Percentiles rank a stretch among this genome's conserved stretches.
These are phyloP conservation scores for Aquilaria malaccensis DNA, from an alignment of 345 rosid species.

Conservation along the genomic window DNA sequence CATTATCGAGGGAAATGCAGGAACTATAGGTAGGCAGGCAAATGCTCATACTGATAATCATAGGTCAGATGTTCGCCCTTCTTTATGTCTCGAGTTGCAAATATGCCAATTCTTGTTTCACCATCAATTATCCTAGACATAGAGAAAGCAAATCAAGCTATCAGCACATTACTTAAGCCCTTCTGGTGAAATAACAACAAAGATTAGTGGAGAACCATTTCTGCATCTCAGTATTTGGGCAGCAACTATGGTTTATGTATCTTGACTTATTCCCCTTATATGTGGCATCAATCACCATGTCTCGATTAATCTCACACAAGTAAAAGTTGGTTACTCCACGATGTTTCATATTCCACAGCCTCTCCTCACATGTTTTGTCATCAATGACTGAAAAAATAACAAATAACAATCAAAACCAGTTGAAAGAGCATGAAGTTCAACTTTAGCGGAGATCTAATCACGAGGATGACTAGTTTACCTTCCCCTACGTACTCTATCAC, in stretches of 20 bases:
- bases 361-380: constrained; percentile 87
- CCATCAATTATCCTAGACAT: constrained; percentile 83
- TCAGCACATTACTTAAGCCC: constrained; percentile 4
- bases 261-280: constrained; percentile 95
- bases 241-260: constrained; percentile 93
- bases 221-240: constrained; percentile 95
- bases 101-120: constrained; percentile 91
- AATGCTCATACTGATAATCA: constrained; percentile 79
- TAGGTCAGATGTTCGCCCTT: constrained; percentile 92
- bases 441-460: too few species aligned
- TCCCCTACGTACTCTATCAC: constrained; percentile 98
- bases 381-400: constrained; percentile 60
- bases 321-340: constrained; percentile 87
- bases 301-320: constrained; percentile 82
- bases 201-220: constrained; percentile 58
- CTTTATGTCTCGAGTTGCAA: constrained; percentile 64
- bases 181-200: constrained; percentile 9
- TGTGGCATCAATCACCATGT: constrained; percentile 97
- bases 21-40: constrained; percentile 12
- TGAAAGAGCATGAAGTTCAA: too few species aligned
- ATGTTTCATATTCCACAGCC: constrained; percentile 87
- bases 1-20: constrained; percentile 4
- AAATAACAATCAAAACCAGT: background rate
- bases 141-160: constrained; percentile 12
- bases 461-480: constrained; percentile 37